Evolutionary conservation across 257 asterid genomes (phyloP), one percentile per base, ranked within the genome.

Genomic region (Lithospermum erythrorhizon): DNA sequence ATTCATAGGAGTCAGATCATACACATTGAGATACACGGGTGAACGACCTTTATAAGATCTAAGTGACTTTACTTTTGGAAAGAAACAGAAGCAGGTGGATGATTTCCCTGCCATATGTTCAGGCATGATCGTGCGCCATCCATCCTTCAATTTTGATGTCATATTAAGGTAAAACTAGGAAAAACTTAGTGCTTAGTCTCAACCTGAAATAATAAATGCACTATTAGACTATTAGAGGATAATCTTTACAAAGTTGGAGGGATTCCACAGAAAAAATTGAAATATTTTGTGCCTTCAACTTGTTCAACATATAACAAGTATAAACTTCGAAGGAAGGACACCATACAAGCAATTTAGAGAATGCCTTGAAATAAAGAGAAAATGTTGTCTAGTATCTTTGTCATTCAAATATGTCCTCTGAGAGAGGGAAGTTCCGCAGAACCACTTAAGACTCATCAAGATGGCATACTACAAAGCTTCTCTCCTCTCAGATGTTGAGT

Each of bases 11-110:
- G 95, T 83, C 82, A 90, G 73, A 58, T 90, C 97, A 10, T 90
- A 87, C 19, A 90, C 89, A 57, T 90, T 90, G 51, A 90, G 90
- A 79, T 76, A 90, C 67, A 90, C 89, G 9, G 93, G 87, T 30
- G 79, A 59, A 30, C 70, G 68, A 24, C 81, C 76, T 21, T 83
- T 77, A 64, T 77, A 70, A 61, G 51, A 62, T 63, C 73, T 70
- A 21, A 67, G 68, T 17, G 87, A 74, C 67, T 83, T 82, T 64
- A 69, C 76, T 66, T 69, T 75, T 21, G 88, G 87, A 65, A 84
- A 89, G 72, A 82, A 70, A 37, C 83, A 76, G 66, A 81, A 79
- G 51, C 75, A 61, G 15, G 75, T 54, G 14, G 80, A 63, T 13
- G 83, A 73, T 58, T 79, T 74, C 25, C 78, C 72, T 75, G 63